These are phyloP conservation scores for Mariannaea elegans DNA, from an alignment of 2,329 filamentous ascomycete species.

Conservation along the genomic window DNA sequence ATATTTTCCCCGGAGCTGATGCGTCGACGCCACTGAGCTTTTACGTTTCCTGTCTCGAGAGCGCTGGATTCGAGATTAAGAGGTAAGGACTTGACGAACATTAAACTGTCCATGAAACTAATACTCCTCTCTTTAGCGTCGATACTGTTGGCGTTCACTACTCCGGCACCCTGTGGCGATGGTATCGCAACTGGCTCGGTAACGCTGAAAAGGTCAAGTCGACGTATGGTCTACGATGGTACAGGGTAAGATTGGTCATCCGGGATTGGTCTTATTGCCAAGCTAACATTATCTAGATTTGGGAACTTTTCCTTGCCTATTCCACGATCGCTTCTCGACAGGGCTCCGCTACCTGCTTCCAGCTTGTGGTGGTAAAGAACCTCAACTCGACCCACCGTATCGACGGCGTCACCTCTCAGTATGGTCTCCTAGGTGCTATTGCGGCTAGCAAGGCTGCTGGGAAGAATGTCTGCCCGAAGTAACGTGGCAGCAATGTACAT, in stretches of 20 bases:
- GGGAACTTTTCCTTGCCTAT: slow-evolving; percentile 90
- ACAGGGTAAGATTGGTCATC: slow-evolving; percentile 80
- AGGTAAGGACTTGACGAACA: slow-evolving; percentile 38
- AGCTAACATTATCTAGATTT: slow-evolving; percentile 68
- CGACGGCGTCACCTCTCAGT: slow-evolving; percentile 76
- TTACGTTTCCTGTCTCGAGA: slow-evolving; percentile 83
- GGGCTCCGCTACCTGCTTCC: slow-evolving; percentile 85
- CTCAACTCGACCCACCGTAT: slow-evolving; percentile 86
- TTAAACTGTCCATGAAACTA: neutral
- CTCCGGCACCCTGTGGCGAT: slow-evolving; percentile 92
- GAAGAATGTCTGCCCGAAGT: slow-evolving; percentile 29
- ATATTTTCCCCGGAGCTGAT: slow-evolving; percentile 94
- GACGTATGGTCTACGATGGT: slow-evolving; percentile 94
- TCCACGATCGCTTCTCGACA: slow-evolving; percentile 86
- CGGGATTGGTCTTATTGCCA: no score
- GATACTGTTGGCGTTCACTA: slow-evolving; percentile 96
- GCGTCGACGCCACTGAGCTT: slow-evolving; percentile 89
- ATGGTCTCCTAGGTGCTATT: slow-evolving; percentile 71
- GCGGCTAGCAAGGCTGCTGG: slow-evolving; percentile 43
- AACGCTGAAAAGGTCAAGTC: slow-evolving; percentile 89
- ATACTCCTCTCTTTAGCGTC: slow-evolving; percentile 51
- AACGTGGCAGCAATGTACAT: neutral
- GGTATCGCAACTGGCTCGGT: slow-evolving; percentile 97
- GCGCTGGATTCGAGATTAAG: slow-evolving; percentile 75
- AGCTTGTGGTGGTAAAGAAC: slow-evolving; percentile 89